Conservation (phyloP, 116 monocot genomes). For the Dioscorea cayenensis region DNA sequence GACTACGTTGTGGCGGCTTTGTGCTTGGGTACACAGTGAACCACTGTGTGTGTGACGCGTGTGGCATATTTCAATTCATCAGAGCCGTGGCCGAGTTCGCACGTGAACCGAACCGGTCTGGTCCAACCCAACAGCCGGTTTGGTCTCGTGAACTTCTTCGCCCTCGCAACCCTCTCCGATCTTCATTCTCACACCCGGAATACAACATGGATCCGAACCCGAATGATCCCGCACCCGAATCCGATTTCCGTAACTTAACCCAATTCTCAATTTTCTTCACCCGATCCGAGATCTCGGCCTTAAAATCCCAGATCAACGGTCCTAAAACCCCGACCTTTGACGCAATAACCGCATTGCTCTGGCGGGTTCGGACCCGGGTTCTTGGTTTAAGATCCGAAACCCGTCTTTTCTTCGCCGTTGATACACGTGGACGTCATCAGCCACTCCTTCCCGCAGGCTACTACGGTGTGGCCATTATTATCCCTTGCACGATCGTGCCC, state of each 20-base stretch:
- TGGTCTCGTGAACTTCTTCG: slow-evolving; percentile 19
- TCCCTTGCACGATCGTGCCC: slow-evolving; percentile 2
- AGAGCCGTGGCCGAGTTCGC: slow-evolving; percentile 15
- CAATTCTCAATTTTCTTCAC: slow-evolving; percentile 19
- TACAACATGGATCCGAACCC: neutral
- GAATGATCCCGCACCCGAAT: neutral
- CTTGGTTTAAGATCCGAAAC: neutral
- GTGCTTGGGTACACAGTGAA: slow-evolving; percentile 22
- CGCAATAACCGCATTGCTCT: slow-evolving; percentile 12
- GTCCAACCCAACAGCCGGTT: slow-evolving; percentile 5
- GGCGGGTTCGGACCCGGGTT: slow-evolving; percentile 16
- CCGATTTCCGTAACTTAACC: slow-evolving; percentile 4
- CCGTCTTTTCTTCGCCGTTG: slow-evolving; percentile 12
- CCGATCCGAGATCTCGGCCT: slow-evolving; percentile 14
- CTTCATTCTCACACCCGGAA: slow-evolving; percentile 11
- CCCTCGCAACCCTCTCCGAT: slow-evolving; percentile 6
- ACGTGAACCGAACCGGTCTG: neutral
- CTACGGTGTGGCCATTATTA: slow-evolving; percentile 21
- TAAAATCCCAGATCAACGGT: slow-evolving; percentile 1
- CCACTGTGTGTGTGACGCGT: slow-evolving; percentile 26
- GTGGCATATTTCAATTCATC: slow-evolving; percentile 18
- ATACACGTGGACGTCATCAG: slow-evolving; percentile 14
- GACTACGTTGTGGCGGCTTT: slow-evolving; percentile 21
- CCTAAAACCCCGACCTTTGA: slow-evolving; percentile 18
- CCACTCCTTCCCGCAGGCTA: slow-evolving; percentile 8